Conservation (phyloP, 2,329 filamentous ascomycete species). For the Dactylellina leptospora region DNA sequence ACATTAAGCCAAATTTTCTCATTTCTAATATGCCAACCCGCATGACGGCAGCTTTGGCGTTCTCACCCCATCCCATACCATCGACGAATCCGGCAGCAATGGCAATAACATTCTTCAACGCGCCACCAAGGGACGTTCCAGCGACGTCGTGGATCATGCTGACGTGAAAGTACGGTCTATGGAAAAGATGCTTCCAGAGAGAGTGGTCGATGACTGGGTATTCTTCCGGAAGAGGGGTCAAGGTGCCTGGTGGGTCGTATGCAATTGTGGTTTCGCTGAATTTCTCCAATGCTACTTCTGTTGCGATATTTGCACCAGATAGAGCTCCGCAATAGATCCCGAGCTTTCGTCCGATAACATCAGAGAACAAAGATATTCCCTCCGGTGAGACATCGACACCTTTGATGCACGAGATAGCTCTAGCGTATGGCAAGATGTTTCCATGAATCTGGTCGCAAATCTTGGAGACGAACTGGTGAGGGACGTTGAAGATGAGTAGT, state of each 20-base stretch:
- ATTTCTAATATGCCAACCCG: slow-evolving; percentile 94
- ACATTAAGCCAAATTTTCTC: slow-evolving; percentile 92
- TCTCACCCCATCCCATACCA: slow-evolving; percentile 96
- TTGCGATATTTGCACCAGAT: slow-evolving; percentile 94
- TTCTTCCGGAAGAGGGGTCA: slow-evolving; percentile 79
- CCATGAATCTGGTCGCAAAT: slow-evolving; percentile 85
- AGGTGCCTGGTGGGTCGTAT: slow-evolving; percentile 86
- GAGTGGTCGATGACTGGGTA: slow-evolving; percentile 87
- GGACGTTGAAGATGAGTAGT: slow-evolving; percentile 93
- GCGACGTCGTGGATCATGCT: slow-evolving; percentile 94
- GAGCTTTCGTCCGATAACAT: slow-evolving; percentile 88
- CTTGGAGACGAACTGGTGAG: slow-evolving; percentile 92
- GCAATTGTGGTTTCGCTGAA: slow-evolving; percentile 97
- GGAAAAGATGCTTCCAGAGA: slow-evolving; percentile 85
- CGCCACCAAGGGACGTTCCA: slow-evolving; percentile 91
- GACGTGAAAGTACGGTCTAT: slow-evolving; percentile 97
- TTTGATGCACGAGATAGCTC: slow-evolving; percentile 97
- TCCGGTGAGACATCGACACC: slow-evolving; percentile 91
- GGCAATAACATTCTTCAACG: slow-evolving; percentile 96
- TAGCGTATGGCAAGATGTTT: slow-evolving; percentile 87
- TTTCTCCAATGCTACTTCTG: slow-evolving; percentile 92
- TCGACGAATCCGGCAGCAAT: slow-evolving; percentile 94
- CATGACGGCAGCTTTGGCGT: slow-evolving; percentile 98
- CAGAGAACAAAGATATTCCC: slow-evolving; percentile 87
- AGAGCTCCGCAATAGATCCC: slow-evolving; percentile 97